These are phyloP conservation scores for Kurtzmaniella quercitrusa DNA, from an alignment of 1,139 yeast genomes.

Conservation along the genomic window DNA sequence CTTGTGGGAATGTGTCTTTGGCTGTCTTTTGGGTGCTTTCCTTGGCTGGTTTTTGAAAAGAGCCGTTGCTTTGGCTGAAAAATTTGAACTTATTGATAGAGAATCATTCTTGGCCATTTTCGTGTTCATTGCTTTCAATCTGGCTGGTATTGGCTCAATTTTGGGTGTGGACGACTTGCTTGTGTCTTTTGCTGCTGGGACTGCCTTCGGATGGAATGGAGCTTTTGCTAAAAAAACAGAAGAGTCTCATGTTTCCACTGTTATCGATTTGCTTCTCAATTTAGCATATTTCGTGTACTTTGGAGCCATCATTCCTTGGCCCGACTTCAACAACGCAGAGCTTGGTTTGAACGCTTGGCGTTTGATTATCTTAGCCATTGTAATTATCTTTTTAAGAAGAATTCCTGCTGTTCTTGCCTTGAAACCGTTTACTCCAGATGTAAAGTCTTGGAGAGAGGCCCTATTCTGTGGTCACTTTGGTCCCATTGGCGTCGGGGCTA, in stretches of 20 bases:
- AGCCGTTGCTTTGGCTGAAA: constrained; percentile 75
- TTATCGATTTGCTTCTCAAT: constrained; percentile 77
- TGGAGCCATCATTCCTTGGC: constrained; percentile 96
- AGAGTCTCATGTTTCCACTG: constrained; percentile 89
- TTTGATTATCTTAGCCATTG: constrained; percentile 71
- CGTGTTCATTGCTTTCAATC: constrained; percentile 76
- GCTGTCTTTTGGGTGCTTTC: constrained; percentile 69
- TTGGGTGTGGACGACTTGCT: constrained; percentile 90
- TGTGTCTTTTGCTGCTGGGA: constrained; percentile 93
- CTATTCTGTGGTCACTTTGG: constrained; percentile 96
- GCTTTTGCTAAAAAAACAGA: constrained; percentile 86
- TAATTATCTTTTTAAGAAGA: constrained; percentile 80
- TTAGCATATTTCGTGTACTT: constrained; percentile 89
- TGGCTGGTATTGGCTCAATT: constrained; percentile 92
- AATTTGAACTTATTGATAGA: constrained; percentile 72
- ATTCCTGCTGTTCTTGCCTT: constrained; percentile 80
- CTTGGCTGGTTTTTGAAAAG: constrained; percentile 78
- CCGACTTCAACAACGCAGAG: constrained; percentile 59
- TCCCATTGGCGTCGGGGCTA: constrained; percentile 97
- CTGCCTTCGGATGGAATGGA: constrained; percentile 97
- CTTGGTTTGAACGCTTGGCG: constrained; percentile 85
- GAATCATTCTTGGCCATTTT: constrained; percentile 93
- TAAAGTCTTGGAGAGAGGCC: constrained; percentile 93
- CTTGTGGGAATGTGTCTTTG: constrained; percentile 84
- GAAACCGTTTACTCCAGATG: constrained; percentile 85